These are phyloP conservation scores for Immersiella caudata DNA, from an alignment of 495 filamentous ascomycete genomes.

Conservation along the genomic window DNA sequence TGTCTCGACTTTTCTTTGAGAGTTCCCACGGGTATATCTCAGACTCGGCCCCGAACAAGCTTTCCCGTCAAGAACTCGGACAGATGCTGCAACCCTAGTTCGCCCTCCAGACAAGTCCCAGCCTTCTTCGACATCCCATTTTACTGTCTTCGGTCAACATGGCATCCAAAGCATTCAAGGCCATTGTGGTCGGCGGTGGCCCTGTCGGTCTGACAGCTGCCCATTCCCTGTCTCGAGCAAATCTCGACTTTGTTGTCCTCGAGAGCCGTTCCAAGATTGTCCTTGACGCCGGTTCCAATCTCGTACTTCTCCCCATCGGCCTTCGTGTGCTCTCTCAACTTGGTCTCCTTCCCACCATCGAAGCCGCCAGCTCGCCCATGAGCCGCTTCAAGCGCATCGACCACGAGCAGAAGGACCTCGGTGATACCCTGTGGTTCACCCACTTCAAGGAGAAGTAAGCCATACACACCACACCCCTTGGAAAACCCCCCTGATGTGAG, in stretches of 20 bases:
- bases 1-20: neutral
- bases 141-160: neutral
- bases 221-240: constrained; percentile 42
- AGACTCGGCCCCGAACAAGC: neutral
- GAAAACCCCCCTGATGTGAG: too few relatives aligned
- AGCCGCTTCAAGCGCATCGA: constrained; percentile 56
- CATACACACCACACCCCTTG: neutral
- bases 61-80: neutral
- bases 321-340: constrained; percentile 54
- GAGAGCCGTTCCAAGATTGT: constrained; percentile 43
- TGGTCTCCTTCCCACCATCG: constrained; percentile 39
- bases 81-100: neutral
- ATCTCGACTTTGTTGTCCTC: constrained; percentile 54
- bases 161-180: constrained; percentile 39
- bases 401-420: constrained; percentile 20
- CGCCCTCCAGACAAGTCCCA: too few relatives aligned
- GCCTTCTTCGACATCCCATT: neutral
- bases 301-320: constrained; percentile 42
- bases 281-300: constrained; percentile 39
- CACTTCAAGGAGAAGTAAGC: constrained; percentile 19
- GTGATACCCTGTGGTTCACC: constrained; percentile 15
- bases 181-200: constrained; percentile 58
- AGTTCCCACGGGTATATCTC: neutral
- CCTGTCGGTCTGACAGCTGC: constrained; percentile 54
- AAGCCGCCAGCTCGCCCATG: constrained; percentile 60